Evolutionary conservation across 2,329 filamentous ascomycete genomes (phyloP).

Genomic region (Alternaria brassicicola): DNA sequence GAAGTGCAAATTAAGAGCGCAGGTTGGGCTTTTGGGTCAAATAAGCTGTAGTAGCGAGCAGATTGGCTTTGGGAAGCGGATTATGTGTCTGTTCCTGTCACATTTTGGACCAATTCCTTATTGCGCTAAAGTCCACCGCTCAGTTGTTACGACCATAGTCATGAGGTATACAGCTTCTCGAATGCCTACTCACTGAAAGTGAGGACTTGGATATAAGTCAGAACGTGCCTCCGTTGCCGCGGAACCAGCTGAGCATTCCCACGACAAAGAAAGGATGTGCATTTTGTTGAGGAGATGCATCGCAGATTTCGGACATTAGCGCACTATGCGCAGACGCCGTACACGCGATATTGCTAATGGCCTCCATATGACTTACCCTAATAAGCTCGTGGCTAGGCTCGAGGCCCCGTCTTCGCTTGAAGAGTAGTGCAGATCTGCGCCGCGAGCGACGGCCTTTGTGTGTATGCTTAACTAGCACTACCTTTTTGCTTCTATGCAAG

Average conservation of each 20-base stretch:
- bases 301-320: neutral
- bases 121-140: neutral
- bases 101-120: neutral
- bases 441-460: neutral
- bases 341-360: slow-evolving; percentile 5
- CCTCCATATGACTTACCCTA: neutral
- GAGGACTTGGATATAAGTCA: fast-evolving
- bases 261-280: neutral
- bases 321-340: neutral
- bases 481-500: slow-evolving; percentile 1
- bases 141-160: neutral
- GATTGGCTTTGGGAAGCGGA: neutral
- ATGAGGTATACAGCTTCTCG: neutral
- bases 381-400: neutral
- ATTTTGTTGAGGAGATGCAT: slow-evolving; percentile 4
- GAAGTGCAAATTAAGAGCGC: neutral
- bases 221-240: neutral
- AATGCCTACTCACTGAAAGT: neutral
- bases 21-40: neutral
- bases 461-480: neutral
- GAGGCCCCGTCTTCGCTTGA: neutral
- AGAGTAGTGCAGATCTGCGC: neutral
- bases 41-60: neutral
- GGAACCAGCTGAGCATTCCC: neutral
- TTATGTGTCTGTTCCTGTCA: neutral